Conservation (phyloP, 345 rosid species). For the Hypericum androsaemum region DNA sequence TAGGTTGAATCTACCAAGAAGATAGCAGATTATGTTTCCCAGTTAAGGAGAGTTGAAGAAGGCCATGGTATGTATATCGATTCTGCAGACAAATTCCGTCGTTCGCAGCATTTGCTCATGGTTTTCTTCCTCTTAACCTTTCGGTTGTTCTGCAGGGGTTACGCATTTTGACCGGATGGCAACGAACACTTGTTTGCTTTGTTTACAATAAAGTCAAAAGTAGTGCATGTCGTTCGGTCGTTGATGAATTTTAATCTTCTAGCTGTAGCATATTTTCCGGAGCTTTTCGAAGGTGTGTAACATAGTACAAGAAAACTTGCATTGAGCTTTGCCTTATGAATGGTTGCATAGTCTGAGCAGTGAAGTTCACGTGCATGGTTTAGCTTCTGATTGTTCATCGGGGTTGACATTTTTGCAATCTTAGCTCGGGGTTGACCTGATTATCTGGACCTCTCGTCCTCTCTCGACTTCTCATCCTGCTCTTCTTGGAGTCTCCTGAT, state of each 20-base stretch:
- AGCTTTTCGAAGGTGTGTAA: too few relatives aligned
- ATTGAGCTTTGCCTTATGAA: too few relatives aligned
- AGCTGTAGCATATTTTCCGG: too few relatives aligned
- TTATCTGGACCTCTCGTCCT: too few relatives aligned
- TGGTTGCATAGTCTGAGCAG: too few relatives aligned
- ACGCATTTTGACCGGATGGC: slow-evolving; percentile 78
- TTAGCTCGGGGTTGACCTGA: too few relatives aligned
- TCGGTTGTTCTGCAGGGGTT: slow-evolving; percentile 41
- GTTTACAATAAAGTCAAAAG: not conserved
- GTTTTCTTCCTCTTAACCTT: not conserved
- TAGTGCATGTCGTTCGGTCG: not conserved
- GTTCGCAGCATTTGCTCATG: not conserved
- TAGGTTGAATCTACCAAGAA: slow-evolving; percentile 35
- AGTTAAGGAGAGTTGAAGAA: slow-evolving; percentile 16
- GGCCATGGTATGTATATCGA: slow-evolving; percentile 21
- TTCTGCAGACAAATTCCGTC: not conserved
- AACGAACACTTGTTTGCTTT: not conserved
- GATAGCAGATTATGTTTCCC: slow-evolving; percentile 10
- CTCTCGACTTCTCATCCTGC: too few relatives aligned
- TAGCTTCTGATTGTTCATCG: too few relatives aligned
- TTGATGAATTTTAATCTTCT: slow-evolving; percentile 4
- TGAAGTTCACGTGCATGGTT: too few relatives aligned
- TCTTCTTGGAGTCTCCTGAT: not conserved
- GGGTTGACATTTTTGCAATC: not conserved
- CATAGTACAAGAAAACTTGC: too few relatives aligned